These are phyloP conservation scores for Agroathelia rolfsii DNA, from an alignment of 1,284 basidiomycete genomes.

Conservation along the genomic window DNA sequence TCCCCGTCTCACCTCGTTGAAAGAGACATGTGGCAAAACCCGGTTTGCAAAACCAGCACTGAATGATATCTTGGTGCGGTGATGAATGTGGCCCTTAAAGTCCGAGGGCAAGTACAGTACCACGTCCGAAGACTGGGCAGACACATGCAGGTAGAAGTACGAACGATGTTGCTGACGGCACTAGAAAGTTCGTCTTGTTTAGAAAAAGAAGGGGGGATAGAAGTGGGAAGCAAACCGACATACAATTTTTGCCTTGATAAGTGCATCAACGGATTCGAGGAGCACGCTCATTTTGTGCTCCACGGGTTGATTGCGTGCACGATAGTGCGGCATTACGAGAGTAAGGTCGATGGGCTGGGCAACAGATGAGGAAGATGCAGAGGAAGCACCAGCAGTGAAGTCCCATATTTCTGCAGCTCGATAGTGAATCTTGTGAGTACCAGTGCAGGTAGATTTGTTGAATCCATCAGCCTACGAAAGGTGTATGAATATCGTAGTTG, in stretches of 20 bases:
- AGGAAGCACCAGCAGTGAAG: conserved; percentile 29
- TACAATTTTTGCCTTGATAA: not conserved
- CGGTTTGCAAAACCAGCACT: conserved; percentile 66
- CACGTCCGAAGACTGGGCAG: conserved; percentile 48
- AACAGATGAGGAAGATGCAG: conserved; percentile 1
- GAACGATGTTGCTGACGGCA: conserved; percentile 54
- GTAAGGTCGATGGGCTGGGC: conserved; percentile 10
- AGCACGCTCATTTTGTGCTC: not conserved
- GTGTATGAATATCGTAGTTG: too few relatives aligned
- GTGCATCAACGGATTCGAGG: not conserved
- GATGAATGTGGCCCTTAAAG: conserved; percentile 56
- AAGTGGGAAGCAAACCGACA: not conserved
- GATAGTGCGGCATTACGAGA: conserved; percentile 9
- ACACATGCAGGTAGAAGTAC: conserved; percentile 56
- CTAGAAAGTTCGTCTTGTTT: conserved; percentile 32
- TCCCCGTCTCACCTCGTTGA: conserved; percentile 37
- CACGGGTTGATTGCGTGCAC: conserved; percentile 2
- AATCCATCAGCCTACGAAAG: too few relatives aligned
- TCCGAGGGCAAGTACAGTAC: conserved; percentile 70
- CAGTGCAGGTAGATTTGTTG: too few relatives aligned
- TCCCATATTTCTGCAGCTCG: conserved; percentile 47
- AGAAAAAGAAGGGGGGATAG: not conserved
- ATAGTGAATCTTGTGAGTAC: conserved; percentile 50
- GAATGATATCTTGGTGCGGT: conserved; percentile 43
- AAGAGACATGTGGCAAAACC: conserved; percentile 47